phyloP scores from a whole-genome alignment of 164 flowering plant genomes.

The Piper longum region DNA sequence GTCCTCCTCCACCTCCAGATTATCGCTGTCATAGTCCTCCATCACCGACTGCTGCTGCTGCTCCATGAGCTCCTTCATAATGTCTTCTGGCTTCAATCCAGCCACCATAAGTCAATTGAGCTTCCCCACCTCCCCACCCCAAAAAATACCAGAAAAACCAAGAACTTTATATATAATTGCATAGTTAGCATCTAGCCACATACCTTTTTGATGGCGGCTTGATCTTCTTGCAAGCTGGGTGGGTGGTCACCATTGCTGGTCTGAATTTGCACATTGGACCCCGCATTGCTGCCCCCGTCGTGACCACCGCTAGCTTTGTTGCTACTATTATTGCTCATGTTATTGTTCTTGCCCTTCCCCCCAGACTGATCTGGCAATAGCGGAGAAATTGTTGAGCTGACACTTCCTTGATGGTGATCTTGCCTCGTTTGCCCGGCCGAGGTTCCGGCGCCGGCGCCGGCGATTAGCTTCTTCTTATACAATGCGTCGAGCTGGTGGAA shows the following conservation, averaged over 20 bases:
- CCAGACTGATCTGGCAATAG: constrained; percentile 11
- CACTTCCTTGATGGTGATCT: not conserved
- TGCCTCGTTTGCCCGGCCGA: constrained; percentile 3
- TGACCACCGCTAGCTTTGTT: constrained; percentile 2
- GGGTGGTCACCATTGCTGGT: constrained; percentile 12
- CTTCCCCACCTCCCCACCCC: not conserved
- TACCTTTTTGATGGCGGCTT: constrained; percentile 32
- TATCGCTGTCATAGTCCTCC: constrained; percentile 6
- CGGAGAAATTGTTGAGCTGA: constrained; percentile 10
- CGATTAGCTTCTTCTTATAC: constrained; percentile 23
- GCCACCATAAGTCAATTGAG: constrained; percentile 26
- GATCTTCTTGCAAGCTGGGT: constrained; percentile 9
- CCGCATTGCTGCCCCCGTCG: constrained; percentile 3
- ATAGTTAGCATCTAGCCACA: not conserved
- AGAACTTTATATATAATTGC: no score
- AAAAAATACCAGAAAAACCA: no score
- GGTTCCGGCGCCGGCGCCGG: constrained; percentile 4
- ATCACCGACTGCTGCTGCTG: constrained; percentile 7
- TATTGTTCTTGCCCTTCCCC: constrained; percentile 13
- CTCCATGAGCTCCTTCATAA: constrained; percentile 42
- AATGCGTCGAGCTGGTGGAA: constrained; percentile 14
- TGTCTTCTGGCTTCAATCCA: constrained; percentile 72
- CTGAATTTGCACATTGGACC: constrained; percentile 8
- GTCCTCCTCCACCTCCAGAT: constrained; percentile 4
- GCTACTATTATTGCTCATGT: not conserved